Conservation (phyloP, 2,329 filamentous ascomycete genomes). For the Allantophomopsis lycopodina region DNA sequence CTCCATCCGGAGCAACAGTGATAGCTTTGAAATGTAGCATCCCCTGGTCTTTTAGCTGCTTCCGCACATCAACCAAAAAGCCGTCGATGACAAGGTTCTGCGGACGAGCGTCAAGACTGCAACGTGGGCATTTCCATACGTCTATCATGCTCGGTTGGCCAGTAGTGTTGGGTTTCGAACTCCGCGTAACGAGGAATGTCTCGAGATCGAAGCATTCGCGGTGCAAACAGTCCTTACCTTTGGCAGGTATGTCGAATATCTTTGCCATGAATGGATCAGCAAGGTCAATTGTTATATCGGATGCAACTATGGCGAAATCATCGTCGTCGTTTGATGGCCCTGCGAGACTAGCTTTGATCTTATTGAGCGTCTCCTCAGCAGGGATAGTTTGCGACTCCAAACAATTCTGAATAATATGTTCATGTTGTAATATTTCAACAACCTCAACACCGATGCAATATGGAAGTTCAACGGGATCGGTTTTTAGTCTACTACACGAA, state of each 20-base stretch:
- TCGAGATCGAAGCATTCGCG: constrained; percentile 83
- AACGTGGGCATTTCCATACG: constrained; percentile 81
- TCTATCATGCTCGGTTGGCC: constrained; percentile 45
- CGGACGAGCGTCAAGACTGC: constrained; percentile 64
- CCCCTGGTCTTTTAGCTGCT: constrained; percentile 32
- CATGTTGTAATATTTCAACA: constrained; percentile 39
- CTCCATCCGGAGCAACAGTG: constrained; percentile 46
- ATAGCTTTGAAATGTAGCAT: constrained; percentile 43
- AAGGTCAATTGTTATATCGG: constrained; percentile 46
- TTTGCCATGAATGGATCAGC: constrained; percentile 51
- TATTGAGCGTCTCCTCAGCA: constrained; percentile 33
- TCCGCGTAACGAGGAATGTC: constrained; percentile 60
- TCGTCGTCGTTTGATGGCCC: constrained; percentile 35
- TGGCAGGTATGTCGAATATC: constrained; percentile 59
- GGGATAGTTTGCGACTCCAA: constrained; percentile 23
- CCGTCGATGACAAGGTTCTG: constrained; percentile 56
- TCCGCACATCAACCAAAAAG: constrained; percentile 53
- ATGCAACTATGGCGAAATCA: constrained; percentile 44
- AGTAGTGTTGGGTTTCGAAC: constrained; percentile 26
- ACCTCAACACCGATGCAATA: constrained; percentile 60
- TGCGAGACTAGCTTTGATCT: constrained; percentile 40
- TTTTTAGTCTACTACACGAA: no score
- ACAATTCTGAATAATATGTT: constrained; percentile 27
- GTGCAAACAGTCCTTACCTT: constrained; percentile 58
- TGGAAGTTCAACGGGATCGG: constrained; percentile 12